These are phyloP conservation scores for Crucibulum laeve DNA, from an alignment of 768 basidiomycete species.

Conservation along the genomic window DNA sequence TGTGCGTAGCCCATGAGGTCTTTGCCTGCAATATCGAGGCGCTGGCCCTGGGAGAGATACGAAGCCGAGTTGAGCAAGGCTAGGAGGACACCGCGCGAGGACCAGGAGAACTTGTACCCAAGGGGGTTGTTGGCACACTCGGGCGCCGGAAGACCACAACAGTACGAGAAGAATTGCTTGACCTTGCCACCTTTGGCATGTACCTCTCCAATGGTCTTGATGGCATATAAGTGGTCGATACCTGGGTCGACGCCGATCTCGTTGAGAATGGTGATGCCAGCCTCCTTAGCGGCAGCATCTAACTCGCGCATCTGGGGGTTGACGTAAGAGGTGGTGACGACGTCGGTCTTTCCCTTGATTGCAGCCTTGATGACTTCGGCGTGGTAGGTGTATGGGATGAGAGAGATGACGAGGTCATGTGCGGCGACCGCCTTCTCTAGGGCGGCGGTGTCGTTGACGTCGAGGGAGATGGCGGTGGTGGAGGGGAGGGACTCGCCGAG, in stretches of 20 bases:
- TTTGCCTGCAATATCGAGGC: constrained; percentile 63
- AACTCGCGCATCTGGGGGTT: constrained; percentile 88
- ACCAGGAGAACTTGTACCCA: constrained; percentile 99
- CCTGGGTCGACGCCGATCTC: constrained; percentile 98
- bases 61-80: constrained; percentile 90
- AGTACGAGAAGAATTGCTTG: constrained; percentile 91
- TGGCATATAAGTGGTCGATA: constrained; percentile 89
- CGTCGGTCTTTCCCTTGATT: constrained; percentile 84
- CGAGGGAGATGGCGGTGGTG: constrained; percentile 73
- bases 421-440: constrained; percentile 80
- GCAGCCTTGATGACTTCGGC: constrained; percentile 87
- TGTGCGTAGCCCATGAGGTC: constrained; percentile 90
- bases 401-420: constrained; percentile 91
- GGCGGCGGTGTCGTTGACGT: constrained; percentile 65
- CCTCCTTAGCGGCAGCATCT: constrained; percentile 72
- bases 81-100: constrained; percentile 88
- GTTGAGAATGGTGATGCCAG: constrained; percentile 93
- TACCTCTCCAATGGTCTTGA: constrained; percentile 92
- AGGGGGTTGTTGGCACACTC: constrained; percentile 91
- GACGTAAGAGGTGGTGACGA: constrained; percentile 96
- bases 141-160: constrained; percentile 92
- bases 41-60: constrained; percentile 64
- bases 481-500: constrained; percentile 66
- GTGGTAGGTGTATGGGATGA: constrained; percentile 95
- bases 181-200: constrained; percentile 96